A percentile compares a stretch with the other conserved stretches of the same genome.
These are phyloP conservation scores for Castanea sativa DNA, from an alignment of 306 rosid species.

Conservation along the genomic window DNA sequence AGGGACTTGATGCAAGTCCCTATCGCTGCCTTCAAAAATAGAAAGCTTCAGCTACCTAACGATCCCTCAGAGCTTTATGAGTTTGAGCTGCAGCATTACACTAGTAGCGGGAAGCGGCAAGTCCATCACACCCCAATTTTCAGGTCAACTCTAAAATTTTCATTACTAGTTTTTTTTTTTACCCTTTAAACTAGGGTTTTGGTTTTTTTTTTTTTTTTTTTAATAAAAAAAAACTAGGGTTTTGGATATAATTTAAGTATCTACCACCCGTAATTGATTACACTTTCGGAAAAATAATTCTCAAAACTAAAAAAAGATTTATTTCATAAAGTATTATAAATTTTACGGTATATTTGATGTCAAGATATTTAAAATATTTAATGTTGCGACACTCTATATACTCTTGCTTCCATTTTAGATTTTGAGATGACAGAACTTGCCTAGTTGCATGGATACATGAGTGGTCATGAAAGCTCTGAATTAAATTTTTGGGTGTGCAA, in stretches of 20 bases:
- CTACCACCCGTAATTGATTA: no score
- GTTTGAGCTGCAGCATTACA: constrained; percentile 41
- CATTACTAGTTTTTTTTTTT: no score
- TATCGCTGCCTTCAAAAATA: constrained; percentile 42
- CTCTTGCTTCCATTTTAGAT: background rate
- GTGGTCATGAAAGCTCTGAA: background rate
- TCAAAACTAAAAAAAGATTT: no score
- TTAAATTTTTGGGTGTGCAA: background rate
- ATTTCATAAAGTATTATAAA: no score
- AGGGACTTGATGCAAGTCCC: constrained; percentile 42
- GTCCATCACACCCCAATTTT: constrained; percentile 53
- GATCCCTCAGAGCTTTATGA: constrained; percentile 56
- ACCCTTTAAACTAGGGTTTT: no score
- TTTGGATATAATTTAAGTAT: no score
- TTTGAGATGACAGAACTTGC: background rate
- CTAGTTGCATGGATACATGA: no score
- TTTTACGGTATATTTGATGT: no score
- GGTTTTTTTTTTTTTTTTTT: no score
- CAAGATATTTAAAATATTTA: no score
- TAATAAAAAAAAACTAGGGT: no score
- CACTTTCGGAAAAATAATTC: no score
- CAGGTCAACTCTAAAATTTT: constrained; percentile 37
- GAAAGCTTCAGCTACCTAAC: constrained; percentile 48
- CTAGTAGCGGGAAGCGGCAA: constrained; percentile 36
- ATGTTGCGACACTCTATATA: background rate